phyloP scores from a whole-genome alignment of 2,329 filamentous ascomycete species.

The Aspergillus sp. region DNA sequence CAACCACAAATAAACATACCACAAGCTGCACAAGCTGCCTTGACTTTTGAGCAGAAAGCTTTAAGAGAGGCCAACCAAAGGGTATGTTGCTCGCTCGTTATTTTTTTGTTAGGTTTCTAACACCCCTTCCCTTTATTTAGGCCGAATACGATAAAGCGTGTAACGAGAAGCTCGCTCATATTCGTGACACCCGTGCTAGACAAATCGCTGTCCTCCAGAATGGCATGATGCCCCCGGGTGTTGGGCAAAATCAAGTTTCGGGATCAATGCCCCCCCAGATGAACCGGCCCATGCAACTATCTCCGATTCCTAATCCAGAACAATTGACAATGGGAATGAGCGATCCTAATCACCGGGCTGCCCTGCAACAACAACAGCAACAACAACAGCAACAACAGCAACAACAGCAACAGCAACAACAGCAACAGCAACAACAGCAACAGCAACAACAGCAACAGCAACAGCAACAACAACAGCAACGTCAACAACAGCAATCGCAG shows the following conservation, averaged over 20 bases:
- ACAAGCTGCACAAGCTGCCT: constrained; percentile 34
- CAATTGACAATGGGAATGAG: constrained; percentile 32
- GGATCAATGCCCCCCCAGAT: constrained; percentile 46
- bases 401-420: background rate
- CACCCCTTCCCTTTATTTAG: constrained; percentile 14
- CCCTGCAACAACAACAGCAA: constrained; percentile 23
- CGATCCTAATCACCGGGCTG: constrained; percentile 24
- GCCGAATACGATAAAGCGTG: constrained; percentile 39
- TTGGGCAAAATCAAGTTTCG: constrained; percentile 34
- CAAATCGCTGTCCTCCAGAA: constrained; percentile 36
- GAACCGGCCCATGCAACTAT: constrained; percentile 46
- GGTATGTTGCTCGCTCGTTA: constrained; percentile 11
- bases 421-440: constrained; percentile 17
- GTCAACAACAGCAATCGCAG: constrained; percentile 11
- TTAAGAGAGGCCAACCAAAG: constrained; percentile 36
- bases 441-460: constrained; percentile 18
- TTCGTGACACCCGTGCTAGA: constrained; percentile 39
- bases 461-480: constrained; percentile 4
- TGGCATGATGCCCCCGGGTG: constrained; percentile 30
- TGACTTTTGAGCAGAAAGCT: constrained; percentile 40
- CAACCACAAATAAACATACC: constrained; percentile 35
- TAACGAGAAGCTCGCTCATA: constrained; percentile 38
- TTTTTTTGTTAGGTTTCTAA: background rate
- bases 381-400: constrained; percentile 5
- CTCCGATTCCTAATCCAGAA: constrained; percentile 39